Evolutionary conservation across 306 rosid species (phyloP).

Genomic region (Cucurbita maxima): DNA sequence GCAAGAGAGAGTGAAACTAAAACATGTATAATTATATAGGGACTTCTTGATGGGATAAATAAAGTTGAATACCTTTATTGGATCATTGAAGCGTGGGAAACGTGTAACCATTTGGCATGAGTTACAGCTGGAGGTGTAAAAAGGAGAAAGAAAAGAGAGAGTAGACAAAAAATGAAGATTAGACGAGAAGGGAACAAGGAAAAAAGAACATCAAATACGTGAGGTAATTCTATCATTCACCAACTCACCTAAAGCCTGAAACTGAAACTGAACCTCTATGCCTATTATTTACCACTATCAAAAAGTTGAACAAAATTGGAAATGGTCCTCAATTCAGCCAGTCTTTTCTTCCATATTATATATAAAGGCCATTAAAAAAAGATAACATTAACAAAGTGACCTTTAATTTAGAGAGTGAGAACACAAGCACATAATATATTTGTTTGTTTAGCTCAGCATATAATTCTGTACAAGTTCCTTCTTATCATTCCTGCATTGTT

Average conservation of each 20-base stretch:
- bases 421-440: background rate
- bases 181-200: background rate
- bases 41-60: constrained; percentile 4
- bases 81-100: constrained; percentile 85
- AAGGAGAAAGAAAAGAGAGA: constrained; percentile 6
- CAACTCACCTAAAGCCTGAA: background rate
- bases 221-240: background rate
- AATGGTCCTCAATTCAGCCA: background rate
- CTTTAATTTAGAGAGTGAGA: background rate
- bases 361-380: background rate
- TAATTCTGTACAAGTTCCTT: background rate
- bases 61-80: constrained; percentile 45
- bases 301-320: background rate
- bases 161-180: background rate
- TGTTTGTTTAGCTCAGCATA: background rate
- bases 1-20: constrained; percentile 4
- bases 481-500: background rate
- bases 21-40: constrained; percentile 8
- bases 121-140: constrained; percentile 41
- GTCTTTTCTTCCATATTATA: background rate
- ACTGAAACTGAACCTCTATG: background rate
- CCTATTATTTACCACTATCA: background rate
- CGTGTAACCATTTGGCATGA: constrained; percentile 44
- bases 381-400: background rate
- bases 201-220: background rate